These are phyloP conservation scores for Aciculoconidium aculeatum DNA, from an alignment of 805 yeast genomes.

Conservation along the genomic window DNA sequence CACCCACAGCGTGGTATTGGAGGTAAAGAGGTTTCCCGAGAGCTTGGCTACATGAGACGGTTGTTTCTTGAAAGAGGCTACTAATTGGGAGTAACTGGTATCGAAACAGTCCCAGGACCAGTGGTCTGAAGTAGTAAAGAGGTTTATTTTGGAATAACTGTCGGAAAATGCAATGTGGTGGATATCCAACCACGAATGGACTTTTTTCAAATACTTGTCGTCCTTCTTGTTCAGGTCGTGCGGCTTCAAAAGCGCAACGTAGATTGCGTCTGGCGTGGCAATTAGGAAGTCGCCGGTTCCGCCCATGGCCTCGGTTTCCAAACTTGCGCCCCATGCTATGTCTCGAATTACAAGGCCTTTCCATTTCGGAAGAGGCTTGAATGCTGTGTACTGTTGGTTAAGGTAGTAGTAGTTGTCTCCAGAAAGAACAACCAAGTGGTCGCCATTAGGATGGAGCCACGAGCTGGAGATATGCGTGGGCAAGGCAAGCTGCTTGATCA, in stretches of 20 bases:
- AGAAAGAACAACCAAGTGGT: slow-evolving; percentile 26
- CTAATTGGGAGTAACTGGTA: slow-evolving; percentile 20
- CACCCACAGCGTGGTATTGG: slow-evolving; percentile 12
- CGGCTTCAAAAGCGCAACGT: slow-evolving; percentile 20
- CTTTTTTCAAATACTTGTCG: slow-evolving; percentile 27
- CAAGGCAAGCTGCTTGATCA: slow-evolving; percentile 19
- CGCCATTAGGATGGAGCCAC: slow-evolving; percentile 37
- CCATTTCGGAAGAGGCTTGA: slow-evolving; percentile 28
- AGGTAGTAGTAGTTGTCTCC: slow-evolving; percentile 24
- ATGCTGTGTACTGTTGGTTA: slow-evolving; percentile 23
- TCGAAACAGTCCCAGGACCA: slow-evolving; percentile 33
- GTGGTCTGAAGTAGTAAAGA: slow-evolving; percentile 14
- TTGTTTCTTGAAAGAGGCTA: slow-evolving; percentile 21
- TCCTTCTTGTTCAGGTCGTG: slow-evolving; percentile 32
- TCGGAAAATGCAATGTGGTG: slow-evolving; percentile 10
- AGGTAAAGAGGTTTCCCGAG: slow-evolving; percentile 9
- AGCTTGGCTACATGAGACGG: slow-evolving; percentile 8
- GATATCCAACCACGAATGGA: slow-evolving; percentile 15
- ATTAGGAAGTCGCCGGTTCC: slow-evolving; percentile 27
- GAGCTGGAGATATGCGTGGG: slow-evolving; percentile 19
- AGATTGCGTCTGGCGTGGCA: slow-evolving; percentile 23
- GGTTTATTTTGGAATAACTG: slow-evolving; percentile 17
- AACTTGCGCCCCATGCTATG: slow-evolving; percentile 18
- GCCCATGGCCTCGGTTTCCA: slow-evolving; percentile 4
- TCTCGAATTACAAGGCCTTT: slow-evolving; percentile 22